These are phyloP conservation scores for Raphanus raphanistrum DNA, from an alignment of 345 rosid genomes.

Conservation along the genomic window DNA sequence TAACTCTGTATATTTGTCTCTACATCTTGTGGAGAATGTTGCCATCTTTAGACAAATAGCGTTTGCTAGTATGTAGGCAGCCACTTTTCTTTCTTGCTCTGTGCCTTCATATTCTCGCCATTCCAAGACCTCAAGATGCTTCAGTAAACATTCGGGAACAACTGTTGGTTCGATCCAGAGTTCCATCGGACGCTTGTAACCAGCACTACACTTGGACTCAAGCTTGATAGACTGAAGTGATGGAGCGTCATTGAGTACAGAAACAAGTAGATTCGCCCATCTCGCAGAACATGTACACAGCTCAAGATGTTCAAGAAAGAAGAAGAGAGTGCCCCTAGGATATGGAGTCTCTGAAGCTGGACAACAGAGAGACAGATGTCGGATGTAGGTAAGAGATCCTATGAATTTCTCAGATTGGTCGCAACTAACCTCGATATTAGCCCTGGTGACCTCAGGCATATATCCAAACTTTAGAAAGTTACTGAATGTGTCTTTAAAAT, in stretches of 20 bases:
- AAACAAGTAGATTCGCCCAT: neutral
- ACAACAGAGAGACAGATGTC: neutral
- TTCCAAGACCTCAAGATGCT: conserved; percentile 9
- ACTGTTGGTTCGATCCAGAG: neutral
- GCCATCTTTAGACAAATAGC: conserved; percentile 21
- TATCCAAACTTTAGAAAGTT: too few species aligned
- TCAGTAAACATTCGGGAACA: conserved; percentile 7
- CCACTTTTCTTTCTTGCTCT: neutral
- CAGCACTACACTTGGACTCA: neutral
- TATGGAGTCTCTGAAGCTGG: neutral
- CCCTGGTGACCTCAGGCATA: too few species aligned
- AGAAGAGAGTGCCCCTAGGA: neutral
- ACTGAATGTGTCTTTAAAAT: too few species aligned
- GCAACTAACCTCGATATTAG: too few species aligned
- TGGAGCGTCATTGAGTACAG: neutral
- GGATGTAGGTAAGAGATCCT: too few species aligned
- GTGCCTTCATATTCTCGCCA: conserved; percentile 23
- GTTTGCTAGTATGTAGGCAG: conserved; percentile 19
- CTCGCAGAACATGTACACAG: neutral
- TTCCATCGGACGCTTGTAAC: neutral
- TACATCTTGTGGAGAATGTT: neutral
- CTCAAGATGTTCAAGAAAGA: neutral
- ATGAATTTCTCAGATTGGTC: too few species aligned
- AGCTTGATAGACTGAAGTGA: neutral
- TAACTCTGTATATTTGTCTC: neutral